A percentile compares a stretch with the other conserved stretches of the same genome.
Evolutionary conservation across 1,284 basidiomycete species (phyloP).

Genomic region (Schizopora paradoxa): DNA sequence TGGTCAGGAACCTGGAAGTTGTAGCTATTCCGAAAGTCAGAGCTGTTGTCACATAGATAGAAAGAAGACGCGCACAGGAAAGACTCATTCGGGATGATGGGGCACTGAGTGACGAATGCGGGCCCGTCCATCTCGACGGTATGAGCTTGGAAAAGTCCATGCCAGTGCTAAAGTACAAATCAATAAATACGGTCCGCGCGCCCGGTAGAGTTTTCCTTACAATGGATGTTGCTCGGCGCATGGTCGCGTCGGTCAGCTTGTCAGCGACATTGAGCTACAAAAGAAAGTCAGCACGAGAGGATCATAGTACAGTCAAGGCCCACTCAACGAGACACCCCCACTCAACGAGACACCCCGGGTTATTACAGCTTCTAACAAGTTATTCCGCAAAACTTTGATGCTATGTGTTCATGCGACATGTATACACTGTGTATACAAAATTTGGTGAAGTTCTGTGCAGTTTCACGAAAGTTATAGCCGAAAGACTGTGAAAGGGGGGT

Average conservation of each 20-base stretch:
- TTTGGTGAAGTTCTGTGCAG: too few species aligned
- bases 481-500: too few species aligned
- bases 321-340: too few species aligned
- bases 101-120: conserved; percentile 36
- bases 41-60: conserved; percentile 9
- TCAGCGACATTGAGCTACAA: conserved; percentile 13
- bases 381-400: too few species aligned
- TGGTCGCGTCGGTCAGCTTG: conserved; percentile 19
- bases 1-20: conserved; percentile 27
- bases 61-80: conserved; percentile 19
- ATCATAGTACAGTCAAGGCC: not conserved
- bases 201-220: conserved; percentile 14
- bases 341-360: too few species aligned
- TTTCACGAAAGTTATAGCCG: too few species aligned
- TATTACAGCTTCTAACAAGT: too few species aligned
- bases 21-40: conserved; percentile 18
- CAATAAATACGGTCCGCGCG: not conserved
- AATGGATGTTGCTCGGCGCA: conserved; percentile 25
- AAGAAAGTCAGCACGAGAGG: too few species aligned
- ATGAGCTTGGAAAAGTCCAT: conserved; percentile 28
- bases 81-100: conserved; percentile 25
- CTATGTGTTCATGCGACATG: too few species aligned
- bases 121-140: conserved; percentile 35
- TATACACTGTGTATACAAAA: too few species aligned
- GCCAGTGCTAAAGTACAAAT: conserved; percentile 23